Percentiles rank a stretch among this genome's conserved stretches.
phyloP scores from a whole-genome alignment of 1,139 yeast species.

The Pichia sp. region DNA sequence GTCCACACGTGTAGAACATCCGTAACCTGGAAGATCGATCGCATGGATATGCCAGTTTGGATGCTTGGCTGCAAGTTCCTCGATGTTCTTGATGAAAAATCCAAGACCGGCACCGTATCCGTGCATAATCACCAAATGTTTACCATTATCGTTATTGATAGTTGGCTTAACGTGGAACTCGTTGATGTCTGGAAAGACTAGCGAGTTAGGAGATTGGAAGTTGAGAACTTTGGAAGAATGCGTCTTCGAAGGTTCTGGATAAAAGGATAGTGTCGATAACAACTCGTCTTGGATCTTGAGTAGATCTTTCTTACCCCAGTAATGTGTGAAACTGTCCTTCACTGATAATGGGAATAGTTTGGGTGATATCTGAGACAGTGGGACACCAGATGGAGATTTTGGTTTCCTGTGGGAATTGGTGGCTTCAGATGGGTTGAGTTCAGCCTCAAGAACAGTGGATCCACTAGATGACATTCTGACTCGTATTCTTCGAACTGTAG shows the following conservation, averaged over 20 bases:
- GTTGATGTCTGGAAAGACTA: conserved; percentile 49
- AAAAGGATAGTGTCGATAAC: conserved; percentile 34
- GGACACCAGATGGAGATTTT: conserved; percentile 64
- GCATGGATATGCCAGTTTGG: conserved; percentile 66
- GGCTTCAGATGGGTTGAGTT: neutral
- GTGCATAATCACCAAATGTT: conserved; percentile 66
- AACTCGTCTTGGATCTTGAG: conserved; percentile 53
- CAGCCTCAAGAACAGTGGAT: neutral
- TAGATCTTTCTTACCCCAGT: conserved; percentile 39
- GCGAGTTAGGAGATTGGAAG: conserved; percentile 39
- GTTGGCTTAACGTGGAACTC: conserved; percentile 59
- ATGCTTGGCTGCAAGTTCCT: conserved; percentile 40
- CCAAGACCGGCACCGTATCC: conserved; percentile 84
- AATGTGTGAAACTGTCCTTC: conserved; percentile 53
- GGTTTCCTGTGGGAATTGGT: conserved; percentile 32
- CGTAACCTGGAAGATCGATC: conserved; percentile 73
- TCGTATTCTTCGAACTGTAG: too few species aligned
- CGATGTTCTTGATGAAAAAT: conserved; percentile 62
- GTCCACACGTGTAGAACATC: conserved; percentile 66
- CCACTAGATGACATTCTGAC: neutral
- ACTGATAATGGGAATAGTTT: conserved; percentile 55
- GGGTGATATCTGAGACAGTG: conserved; percentile 48
- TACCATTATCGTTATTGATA: conserved; percentile 24
- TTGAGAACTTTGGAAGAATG: conserved; percentile 33
- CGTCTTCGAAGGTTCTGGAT: conserved; percentile 29